Evolutionary conservation across 345 rosid genomes (phyloP), one percentile per base, ranked within the genome.

Genomic region (Brassica nigra): DNA sequence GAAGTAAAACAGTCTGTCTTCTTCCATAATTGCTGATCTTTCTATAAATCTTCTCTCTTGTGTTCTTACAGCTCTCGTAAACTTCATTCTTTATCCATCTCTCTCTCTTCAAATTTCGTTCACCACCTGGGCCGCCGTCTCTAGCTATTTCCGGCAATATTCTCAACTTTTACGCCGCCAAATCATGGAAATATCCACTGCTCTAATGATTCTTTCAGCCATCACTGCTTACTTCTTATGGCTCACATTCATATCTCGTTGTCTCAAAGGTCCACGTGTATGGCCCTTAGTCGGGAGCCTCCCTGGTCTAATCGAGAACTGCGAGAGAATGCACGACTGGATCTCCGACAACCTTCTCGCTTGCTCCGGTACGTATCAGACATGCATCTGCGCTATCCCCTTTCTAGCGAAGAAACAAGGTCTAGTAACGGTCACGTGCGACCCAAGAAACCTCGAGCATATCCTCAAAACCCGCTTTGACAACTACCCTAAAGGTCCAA

Each of bases 301-400:
- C 4, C 98, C 99, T 1, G 98, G 97, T 8, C 77, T 95, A 69
- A 86, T 95, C 65, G 90, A 91, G 87, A 95, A 95, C 36, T 85
- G 89, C 70, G 97, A 93, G 75, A 90, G 98, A 57, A 70, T 95
- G 91, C 99, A 93, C 57, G 99, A 95, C 81, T 95, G 98, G 99
- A 95, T 95, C 88, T 84, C 87, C 81, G 97, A 93, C 81, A 95
- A 91, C 79, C 98, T 93, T 34, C 92, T 86, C 4, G 98, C 95
- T 12, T 88, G 93, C 72, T 95, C 97, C 64, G 99, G 99, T 65
- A 95, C 99, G 44, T 95, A 95, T 86, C 98, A 95, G 85, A 95
- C 98, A 57, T 95, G 98, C 86, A 95, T 89, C 73, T 95, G 95
- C 39, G 95, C 99, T 0, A 75, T 95, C 1, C 99, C 99, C 0